phyloP scores from a whole-genome alignment of 805 yeast genomes.

The Barnettozyma sucrosica region DNA sequence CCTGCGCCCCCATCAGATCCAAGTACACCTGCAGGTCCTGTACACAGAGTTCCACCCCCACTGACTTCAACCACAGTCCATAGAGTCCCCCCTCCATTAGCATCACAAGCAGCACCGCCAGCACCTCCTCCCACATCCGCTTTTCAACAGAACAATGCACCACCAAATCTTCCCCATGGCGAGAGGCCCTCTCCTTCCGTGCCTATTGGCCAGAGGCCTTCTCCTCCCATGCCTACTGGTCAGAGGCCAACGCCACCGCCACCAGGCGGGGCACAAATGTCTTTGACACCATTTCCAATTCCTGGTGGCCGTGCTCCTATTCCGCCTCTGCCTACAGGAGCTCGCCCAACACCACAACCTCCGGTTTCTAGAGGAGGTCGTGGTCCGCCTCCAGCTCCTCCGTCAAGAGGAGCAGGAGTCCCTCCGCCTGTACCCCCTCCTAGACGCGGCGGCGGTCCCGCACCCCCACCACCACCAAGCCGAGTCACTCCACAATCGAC shows the following conservation, averaged over 20 bases:
- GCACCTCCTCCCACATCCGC: constrained; percentile 13
- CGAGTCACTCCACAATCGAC: constrained; percentile 7
- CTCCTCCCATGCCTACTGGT: constrained; percentile 18
- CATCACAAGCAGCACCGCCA: constrained; percentile 16
- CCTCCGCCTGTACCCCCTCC: constrained; percentile 25
- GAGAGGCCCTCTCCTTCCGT: constrained; percentile 24
- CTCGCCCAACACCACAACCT: constrained; percentile 16
- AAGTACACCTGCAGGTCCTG: constrained; percentile 10
- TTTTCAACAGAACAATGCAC: constrained; percentile 7
- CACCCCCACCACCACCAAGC: constrained; percentile 21
- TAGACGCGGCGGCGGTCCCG: constrained; percentile 16
- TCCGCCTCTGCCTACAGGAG: constrained; percentile 10
- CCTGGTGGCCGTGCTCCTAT: constrained; percentile 15
- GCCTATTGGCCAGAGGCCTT: constrained; percentile 22
- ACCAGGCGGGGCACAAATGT: constrained; percentile 1
- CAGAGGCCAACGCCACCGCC: constrained; percentile 9
- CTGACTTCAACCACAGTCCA: constrained; percentile 14
- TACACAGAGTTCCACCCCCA: constrained; percentile 26
- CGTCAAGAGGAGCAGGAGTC: constrained; percentile 17
- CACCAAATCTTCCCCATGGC: constrained; percentile 21
- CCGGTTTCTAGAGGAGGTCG: constrained; percentile 28
- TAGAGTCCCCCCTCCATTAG: constrained; percentile 23
- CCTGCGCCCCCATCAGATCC: constrained; percentile 14
- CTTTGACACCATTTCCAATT: constrained; percentile 6
- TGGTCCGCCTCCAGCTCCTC: constrained; percentile 23